Evolutionary conservation across 768 basidiomycete genomes (phyloP).

Genomic region (Rhodotorula paludigena): DNA sequence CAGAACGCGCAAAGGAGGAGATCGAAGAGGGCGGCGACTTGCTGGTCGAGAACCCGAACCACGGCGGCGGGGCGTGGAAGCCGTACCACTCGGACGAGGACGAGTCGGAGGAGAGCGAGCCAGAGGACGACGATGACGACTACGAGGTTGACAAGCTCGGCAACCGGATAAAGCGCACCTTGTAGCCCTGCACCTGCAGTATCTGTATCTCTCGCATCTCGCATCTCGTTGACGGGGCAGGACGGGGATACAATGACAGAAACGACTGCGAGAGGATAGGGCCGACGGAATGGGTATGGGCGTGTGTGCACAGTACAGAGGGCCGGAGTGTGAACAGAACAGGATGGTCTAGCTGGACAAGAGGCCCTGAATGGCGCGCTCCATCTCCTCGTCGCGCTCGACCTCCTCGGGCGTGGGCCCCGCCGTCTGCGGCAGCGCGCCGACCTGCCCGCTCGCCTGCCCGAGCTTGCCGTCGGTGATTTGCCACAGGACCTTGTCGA

Average conservation of each 20-base stretch:
- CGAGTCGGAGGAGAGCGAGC: slow-evolving; percentile 13
- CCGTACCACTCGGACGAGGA: slow-evolving; percentile 31
- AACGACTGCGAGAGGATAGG: too few species aligned
- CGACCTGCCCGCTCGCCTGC: slow-evolving; percentile 31
- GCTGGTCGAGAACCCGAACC: slow-evolving; percentile 41
- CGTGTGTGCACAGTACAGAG: too few species aligned
- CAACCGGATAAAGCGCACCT: slow-evolving; percentile 20
- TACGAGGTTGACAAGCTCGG: slow-evolving; percentile 34
- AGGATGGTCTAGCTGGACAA: slow-evolving; percentile 6
- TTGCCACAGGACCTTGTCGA: slow-evolving; percentile 92
- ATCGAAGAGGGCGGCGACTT: slow-evolving; percentile 38
- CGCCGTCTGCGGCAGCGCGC: slow-evolving; percentile 37
- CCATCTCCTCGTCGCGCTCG: slow-evolving; percentile 39
- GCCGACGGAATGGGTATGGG: too few species aligned
- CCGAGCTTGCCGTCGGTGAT: slow-evolving; percentile 66
- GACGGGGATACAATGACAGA: too few species aligned
- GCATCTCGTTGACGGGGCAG: too few species aligned
- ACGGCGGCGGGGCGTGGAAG: slow-evolving; percentile 29
- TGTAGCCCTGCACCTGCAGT: background rate
- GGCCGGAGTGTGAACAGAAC: background rate
- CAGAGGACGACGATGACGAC: slow-evolving; percentile 20
- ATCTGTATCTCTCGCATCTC: background rate
- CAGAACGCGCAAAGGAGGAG: slow-evolving; percentile 27
- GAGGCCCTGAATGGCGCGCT: slow-evolving; percentile 34
- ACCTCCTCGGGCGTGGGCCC: slow-evolving; percentile 34